Percentiles rank a stretch among this genome's conserved stretches.
These are phyloP conservation scores for Graphium sp. DNA, from an alignment of 2,329 filamentous ascomycete species.

Conservation along the genomic window DNA sequence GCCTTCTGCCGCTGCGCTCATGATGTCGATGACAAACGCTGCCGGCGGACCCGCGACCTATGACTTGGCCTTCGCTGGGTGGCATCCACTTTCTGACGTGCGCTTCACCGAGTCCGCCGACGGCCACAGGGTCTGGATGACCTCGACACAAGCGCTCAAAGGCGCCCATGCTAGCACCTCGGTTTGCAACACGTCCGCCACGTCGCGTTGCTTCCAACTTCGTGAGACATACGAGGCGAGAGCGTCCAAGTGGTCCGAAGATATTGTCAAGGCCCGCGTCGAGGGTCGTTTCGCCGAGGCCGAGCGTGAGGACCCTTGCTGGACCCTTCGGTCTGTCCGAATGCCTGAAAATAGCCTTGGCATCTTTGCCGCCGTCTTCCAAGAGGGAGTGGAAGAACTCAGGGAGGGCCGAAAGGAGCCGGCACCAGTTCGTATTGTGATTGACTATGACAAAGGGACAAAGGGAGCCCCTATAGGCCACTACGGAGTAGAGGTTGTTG, in stretches of 20 bases:
- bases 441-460: slow-evolving; percentile 52
- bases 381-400: slow-evolving; percentile 47
- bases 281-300: slow-evolving; percentile 69
- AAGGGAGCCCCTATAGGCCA: slow-evolving; percentile 49
- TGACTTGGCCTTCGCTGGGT: slow-evolving; percentile 62
- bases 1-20: slow-evolving; percentile 46
- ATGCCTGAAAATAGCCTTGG: slow-evolving; percentile 43
- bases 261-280: slow-evolving; percentile 70
- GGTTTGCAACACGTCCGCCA: slow-evolving; percentile 28
- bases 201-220: slow-evolving; percentile 53
- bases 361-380: slow-evolving; percentile 52
- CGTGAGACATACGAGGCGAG: slow-evolving; percentile 64
- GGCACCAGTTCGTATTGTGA: slow-evolving; percentile 53
- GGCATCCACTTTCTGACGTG: slow-evolving; percentile 51
- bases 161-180: slow-evolving; percentile 31
- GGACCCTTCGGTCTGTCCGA: slow-evolving; percentile 59
- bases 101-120: slow-evolving; percentile 58
- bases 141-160: slow-evolving; percentile 43
- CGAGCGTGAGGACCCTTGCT: slow-evolving; percentile 68
- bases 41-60: slow-evolving; percentile 43
- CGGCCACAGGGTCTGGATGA: slow-evolving; percentile 49
- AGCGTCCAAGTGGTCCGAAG: slow-evolving; percentile 62
- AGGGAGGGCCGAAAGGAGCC: slow-evolving; percentile 49
- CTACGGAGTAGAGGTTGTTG: slow-evolving; percentile 55
- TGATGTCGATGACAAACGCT: slow-evolving; percentile 46